Evolutionary conservation across 306 rosid genomes (phyloP), one percentile per base, ranked within the genome.

Genomic region (Casuarina glauca): DNA sequence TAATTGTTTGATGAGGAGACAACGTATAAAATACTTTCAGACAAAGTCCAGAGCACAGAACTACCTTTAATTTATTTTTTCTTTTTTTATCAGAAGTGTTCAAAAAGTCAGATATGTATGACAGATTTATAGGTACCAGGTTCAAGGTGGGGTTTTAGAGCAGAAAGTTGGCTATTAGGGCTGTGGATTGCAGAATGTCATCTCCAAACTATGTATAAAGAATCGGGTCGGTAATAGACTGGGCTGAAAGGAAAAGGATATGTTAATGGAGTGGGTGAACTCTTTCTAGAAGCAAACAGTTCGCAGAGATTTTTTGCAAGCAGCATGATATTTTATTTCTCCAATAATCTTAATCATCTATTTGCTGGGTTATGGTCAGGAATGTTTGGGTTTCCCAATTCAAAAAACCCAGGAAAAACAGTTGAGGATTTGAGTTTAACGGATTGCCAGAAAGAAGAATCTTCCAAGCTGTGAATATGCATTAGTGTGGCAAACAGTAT

Each of bases 21-120:
- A 74, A 51, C 17, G 39, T 64, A n/a, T 6, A 6, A 73, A 68
- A 74, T 73, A 62, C 26, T 52, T 26, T 61, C 4, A 64, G 39
- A 41, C 5, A 64, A 64, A 6, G 11, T 16, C 41, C 41, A 64
- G 16, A 39, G 49, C 32, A 64, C 70, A 15, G 13, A 64, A 41
- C 32, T 26, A 66, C 17, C 4, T 9, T 39, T 26, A 58, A 42
- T 15, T 16, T 6, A 9, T 19, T 35, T 19, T 26, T 15, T 16
- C 3, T 58, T 57, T 35, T 20, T 19, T 26, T 11, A 58, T 58
- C 26, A 48, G 5, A 58, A 58, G 39, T 0, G 64, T 15, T 19
- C 49, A 5, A 0, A 68, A 45, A 9, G 54, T 8, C 11, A 48
- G 11, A 48, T 48, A 58, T 39, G 19, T 62, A 78, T 39, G 41